Conservation (phyloP, 2,329 filamentous ascomycete genomes). For the Colletotrichum gloeosporioides region DNA sequence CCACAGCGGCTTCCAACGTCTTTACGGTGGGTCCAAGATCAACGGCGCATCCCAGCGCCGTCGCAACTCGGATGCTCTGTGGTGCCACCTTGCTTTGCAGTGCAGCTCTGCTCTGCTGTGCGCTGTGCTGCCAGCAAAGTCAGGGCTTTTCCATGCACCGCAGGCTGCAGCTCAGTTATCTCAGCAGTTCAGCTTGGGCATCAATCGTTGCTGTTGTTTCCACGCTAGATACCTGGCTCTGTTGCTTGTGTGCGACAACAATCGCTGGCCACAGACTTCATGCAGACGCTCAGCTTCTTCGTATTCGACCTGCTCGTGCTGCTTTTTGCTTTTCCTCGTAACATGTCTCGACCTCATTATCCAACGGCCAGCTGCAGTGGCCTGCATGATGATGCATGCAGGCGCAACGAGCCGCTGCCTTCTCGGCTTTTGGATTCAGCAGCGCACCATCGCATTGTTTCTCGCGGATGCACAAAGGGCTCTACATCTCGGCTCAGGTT, state of each 20-base stretch:
- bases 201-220: not conserved
- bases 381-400: not conserved
- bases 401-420: not conserved
- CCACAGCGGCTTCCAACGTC: not conserved
- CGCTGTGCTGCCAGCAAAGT: not conserved
- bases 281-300: not conserved
- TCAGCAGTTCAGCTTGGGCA: not conserved
- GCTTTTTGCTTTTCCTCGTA: not conserved
- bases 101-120: not conserved
- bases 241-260: not conserved
- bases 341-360: not conserved
- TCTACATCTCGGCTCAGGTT: not conserved
- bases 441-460: not conserved
- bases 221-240: not conserved
- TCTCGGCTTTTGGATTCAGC: not conserved
- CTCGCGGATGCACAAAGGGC: not conserved
- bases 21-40: constrained; percentile 2
- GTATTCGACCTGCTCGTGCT: not conserved
- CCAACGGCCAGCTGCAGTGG: not conserved
- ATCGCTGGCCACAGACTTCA: not conserved
- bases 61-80: not conserved
- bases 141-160: not conserved
- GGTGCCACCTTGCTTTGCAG: not conserved
- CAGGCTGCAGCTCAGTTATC: not conserved
- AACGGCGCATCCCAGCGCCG: not conserved